Evolutionary conservation across 108 stramenopile species (phyloP).

Genomic region (Conticribra guillardii): DNA sequence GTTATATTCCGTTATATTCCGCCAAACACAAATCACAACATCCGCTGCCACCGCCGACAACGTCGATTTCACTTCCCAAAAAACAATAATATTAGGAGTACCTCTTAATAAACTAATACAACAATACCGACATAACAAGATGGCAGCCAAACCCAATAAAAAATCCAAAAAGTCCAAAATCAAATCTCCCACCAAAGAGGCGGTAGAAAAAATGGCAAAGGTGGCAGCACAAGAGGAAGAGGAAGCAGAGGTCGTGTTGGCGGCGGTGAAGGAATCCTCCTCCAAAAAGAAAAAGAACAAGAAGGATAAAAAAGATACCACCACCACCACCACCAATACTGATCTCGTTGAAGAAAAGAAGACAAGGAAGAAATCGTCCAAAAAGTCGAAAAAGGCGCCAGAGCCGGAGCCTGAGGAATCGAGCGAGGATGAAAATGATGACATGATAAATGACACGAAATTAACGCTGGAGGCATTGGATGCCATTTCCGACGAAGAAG

Average conservation of each 20-base stretch:
- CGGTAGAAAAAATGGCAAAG: neutral
- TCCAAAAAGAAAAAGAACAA: neutral
- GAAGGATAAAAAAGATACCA: neutral
- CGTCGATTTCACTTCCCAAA: too few species aligned
- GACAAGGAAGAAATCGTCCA: neutral
- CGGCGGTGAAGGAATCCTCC: neutral
- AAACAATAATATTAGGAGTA: too few species aligned
- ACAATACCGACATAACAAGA: neutral
- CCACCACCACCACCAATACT: neutral
- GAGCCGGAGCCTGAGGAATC: neutral
- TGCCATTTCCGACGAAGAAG: conserved; percentile 54
- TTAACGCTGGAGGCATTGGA: conserved; percentile 53
- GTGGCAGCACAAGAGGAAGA: neutral
- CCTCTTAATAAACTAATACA: too few species aligned
- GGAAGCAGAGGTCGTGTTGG: too few species aligned
- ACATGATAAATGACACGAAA: conserved; percentile 13
- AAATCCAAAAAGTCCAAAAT: neutral
- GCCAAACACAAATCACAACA: too few species aligned
- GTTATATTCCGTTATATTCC: too few species aligned
- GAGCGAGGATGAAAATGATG: conserved; percentile 12
- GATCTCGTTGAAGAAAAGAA: neutral
- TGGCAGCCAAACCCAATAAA: conserved; percentile 11
- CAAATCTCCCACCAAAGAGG: neutral
- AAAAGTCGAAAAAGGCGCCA: neutral
- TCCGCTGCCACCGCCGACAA: too few species aligned